Conservation (phyloP, 202 grass and related monocot species). For the Schoenoplectus tabernaemontani region DNA sequence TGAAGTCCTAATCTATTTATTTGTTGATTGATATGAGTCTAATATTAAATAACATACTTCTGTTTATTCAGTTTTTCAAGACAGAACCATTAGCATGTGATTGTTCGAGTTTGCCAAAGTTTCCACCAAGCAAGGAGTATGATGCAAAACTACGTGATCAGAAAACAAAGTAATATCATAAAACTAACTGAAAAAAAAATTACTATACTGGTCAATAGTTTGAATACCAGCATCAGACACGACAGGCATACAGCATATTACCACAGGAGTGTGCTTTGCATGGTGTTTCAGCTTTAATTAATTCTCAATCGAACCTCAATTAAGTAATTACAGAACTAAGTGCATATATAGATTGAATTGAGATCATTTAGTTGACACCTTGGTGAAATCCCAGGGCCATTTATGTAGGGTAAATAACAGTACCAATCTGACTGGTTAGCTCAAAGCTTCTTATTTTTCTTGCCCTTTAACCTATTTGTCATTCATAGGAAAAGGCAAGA, state of each 20-base stretch:
- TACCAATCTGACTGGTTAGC: neutral
- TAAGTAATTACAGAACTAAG: neutral
- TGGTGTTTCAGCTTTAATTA: neutral
- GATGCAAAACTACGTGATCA: constrained; percentile 70
- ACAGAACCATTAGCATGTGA: constrained; percentile 57
- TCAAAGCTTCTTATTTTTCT: neutral
- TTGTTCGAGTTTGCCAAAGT: constrained; percentile 62
- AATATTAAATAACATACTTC: neutral
- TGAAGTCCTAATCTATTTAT: neutral
- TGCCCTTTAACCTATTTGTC: neutral
- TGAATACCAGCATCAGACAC: neutral
- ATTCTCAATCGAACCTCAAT: neutral
- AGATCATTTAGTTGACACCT: constrained; percentile 8
- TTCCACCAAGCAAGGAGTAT: constrained; percentile 97
- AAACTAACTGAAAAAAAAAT: neutral
- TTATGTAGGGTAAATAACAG: neutral
- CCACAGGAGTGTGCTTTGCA: neutral
- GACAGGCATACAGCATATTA: neutral
- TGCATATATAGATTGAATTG: constrained; percentile 1
- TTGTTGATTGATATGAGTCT: neutral
- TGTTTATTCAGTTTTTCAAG: constrained; percentile 69
- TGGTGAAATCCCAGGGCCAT: neutral
- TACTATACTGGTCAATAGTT: neutral
- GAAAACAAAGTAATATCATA: constrained; percentile 28
- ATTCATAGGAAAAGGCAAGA: constrained; percentile 39